Conservation (phyloP, 1,284 basidiomycete species). For the Wolfiporia cocos region DNA sequence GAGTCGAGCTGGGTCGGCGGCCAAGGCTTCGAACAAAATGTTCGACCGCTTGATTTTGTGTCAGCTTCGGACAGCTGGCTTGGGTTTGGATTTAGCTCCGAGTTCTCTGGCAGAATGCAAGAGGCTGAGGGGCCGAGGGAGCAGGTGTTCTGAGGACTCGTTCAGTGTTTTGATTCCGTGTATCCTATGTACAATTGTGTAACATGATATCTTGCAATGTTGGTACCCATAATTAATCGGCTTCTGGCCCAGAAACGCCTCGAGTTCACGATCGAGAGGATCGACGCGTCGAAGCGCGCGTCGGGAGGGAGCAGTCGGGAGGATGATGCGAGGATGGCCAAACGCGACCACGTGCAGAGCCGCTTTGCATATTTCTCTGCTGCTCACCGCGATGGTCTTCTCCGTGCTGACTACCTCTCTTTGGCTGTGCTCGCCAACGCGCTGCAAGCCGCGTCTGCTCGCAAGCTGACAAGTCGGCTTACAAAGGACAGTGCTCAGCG, state of each 20-base stretch:
- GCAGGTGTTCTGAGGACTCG: conserved; percentile 15
- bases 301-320: background rate
- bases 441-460: no score
- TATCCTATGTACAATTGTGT: background rate
- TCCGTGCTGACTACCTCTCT: no score
- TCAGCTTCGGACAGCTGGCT: conserved; percentile 10
- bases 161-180: background rate
- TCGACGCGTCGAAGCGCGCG: background rate
- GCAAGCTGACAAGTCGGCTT: no score
- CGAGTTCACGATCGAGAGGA: no score
- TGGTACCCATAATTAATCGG: no score
- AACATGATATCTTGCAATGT: no score
- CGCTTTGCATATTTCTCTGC: no score
- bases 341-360: background rate
- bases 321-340: background rate
- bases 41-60: background rate
- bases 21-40: no score
- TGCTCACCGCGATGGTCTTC: no score
- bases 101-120: conserved; percentile 25
- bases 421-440: no score
- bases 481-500: no score
- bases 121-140: conserved; percentile 17
- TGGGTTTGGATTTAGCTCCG: conserved; percentile 31
- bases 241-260: no score
- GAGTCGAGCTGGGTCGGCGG: conserved; percentile 15